phyloP scores from a whole-genome alignment of 2,329 filamentous ascomycete genomes.

The Penicillium digitatum region DNA sequence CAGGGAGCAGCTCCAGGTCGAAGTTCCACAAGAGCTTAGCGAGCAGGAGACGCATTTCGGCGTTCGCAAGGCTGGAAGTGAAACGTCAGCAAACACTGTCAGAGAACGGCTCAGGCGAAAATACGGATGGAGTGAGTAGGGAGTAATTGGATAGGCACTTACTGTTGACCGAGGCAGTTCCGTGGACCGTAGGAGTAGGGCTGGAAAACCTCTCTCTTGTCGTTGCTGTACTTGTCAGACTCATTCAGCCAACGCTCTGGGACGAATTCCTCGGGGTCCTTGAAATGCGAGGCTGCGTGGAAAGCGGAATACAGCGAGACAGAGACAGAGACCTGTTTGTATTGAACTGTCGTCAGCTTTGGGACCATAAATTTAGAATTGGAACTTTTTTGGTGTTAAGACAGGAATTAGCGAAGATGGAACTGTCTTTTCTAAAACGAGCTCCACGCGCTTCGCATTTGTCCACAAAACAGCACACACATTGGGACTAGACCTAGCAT shows the following conservation, averaged over 20 bases:
- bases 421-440: neutral
- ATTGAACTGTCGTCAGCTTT: neutral
- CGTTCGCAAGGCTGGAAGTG: constrained; percentile 26
- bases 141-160: neutral
- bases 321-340: constrained; percentile 16
- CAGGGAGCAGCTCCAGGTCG: constrained; percentile 35
- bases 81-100: neutral
- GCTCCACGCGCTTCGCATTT: neutral
- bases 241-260: constrained; percentile 33
- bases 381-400: neutral
- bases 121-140: neutral
- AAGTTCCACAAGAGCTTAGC: constrained; percentile 38
- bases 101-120: neutral
- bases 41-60: constrained; percentile 43
- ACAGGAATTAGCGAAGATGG: neutral
- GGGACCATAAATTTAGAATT: neutral
- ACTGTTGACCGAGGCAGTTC: constrained; percentile 30
- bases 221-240: constrained; percentile 20
- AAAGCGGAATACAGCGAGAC: constrained; percentile 15
- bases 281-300: constrained; percentile 15
- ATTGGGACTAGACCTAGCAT: no score
- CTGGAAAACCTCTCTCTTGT: constrained; percentile 32
- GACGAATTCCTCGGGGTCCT: constrained; percentile 21
- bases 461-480: neutral
- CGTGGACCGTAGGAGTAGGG: constrained; percentile 31